These are phyloP conservation scores for Lichtheimia ornata DNA, from an alignment of 371 early-diverging fungal species.

Conservation along the genomic window DNA sequence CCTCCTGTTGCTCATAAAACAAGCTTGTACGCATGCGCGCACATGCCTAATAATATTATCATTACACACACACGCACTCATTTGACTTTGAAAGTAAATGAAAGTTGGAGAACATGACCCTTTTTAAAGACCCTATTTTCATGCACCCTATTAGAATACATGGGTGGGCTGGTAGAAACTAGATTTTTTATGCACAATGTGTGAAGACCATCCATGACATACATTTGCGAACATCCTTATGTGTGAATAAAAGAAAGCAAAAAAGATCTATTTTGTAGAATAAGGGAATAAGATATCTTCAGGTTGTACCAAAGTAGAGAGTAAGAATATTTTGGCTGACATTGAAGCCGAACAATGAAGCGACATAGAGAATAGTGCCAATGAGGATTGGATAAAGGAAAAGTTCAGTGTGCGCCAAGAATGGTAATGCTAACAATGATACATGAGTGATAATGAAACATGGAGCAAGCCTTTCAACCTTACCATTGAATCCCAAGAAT, in stretches of 20 bases:
- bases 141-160: too few species aligned
- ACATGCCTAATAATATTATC: too few species aligned
- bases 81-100: too few species aligned
- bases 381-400: slow-evolving; percentile 85
- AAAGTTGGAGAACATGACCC: too few species aligned
- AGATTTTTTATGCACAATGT: too few species aligned
- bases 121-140: too few species aligned
- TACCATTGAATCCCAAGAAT: slow-evolving; percentile 87
- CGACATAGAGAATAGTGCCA: slow-evolving; percentile 66
- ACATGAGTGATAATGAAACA: background rate
- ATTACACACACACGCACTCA: too few species aligned
- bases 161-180: too few species aligned
- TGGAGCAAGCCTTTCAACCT: slow-evolving; percentile 63
- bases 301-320: slow-evolving; percentile 62
- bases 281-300: background rate
- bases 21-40: too few species aligned
- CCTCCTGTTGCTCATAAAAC: too few species aligned
- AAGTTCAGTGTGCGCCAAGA: slow-evolving; percentile 82
- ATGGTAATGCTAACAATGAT: slow-evolving; percentile 71
- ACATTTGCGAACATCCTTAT: background rate
- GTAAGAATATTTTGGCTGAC: slow-evolving; percentile 69
- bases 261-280: background rate
- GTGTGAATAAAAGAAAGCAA: slow-evolving; percentile 1
- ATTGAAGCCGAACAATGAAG: slow-evolving; percentile 83
- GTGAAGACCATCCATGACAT: too few species aligned